Evolutionary conservation across 805 yeast genomes (phyloP), one percentile per base, ranked within the genome.

Genomic region (Schwanniomyces occidentalis): DNA sequence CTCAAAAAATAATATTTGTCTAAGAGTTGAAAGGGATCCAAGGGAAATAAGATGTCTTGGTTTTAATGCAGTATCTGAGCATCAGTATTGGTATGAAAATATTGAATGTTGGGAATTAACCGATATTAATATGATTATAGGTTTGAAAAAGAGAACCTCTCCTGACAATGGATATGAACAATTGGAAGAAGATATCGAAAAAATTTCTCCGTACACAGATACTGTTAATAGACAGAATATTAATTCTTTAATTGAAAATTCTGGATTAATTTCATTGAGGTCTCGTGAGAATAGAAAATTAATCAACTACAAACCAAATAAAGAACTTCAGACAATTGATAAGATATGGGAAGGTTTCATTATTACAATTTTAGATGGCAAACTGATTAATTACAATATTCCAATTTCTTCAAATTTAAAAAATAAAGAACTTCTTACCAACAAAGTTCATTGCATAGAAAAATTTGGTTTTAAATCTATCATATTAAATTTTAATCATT

Each of bases 1-100:
- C 38, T 88, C 95, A 7, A 84, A 85, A 50, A 83, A 78, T 37
- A 82, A 77, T 46, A 88, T 88, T 25, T 88, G 96, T 57, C 61
- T 88, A 36, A 76, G 96, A 58, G 95, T 85, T 24, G 96, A 88
- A 59, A 82, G 96, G 74, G 96, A 88, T 59, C 87, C 91, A 2
- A 75, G 95, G 49, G 96, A 88, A 61, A 85, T 86, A 24, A 76
- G 96, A 65, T 88, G 96, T 61, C 69, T 84, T 25, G 96, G 96
- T 17, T 85, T 88, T 54, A 86, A 80, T 35, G 76, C 83, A 1
- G 87, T 79, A 6, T 68, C 73, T 13, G 95, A 87, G 50, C 78
- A 76, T 32, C 82, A 77, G 38, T 77, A 79, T 55, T 81, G 86
- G 78, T 65, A 79, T 26, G 71, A 72, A 17, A 62, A 75, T 39